Base-by-base conservation (phyloP, 2,329 filamentous ascomycete species). In the Apiospora marii region DNA sequence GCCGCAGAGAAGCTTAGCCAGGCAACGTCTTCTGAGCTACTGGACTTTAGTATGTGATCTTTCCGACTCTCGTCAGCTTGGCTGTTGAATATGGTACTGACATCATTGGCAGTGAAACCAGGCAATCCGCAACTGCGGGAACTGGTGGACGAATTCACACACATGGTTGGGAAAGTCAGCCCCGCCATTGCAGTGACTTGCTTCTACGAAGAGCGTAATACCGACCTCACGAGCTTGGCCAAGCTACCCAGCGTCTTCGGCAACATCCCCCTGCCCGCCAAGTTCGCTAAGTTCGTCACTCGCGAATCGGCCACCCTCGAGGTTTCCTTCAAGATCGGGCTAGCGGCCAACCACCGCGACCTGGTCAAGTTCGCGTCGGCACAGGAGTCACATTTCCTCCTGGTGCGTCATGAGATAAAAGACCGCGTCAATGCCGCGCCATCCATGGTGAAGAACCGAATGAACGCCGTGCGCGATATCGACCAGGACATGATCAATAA, bases 121-220 rank as follows among this genome's bases (percentile, higher is more conserved):
- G 82, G 80, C 0, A 81, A 84, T 1, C 82, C 84, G 71, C 77
- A 76, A 0, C 72, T 85, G 10, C 78, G 78, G 1, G 83, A 85
- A 68, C 74, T 85, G 0, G 80, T 77, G 58, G 77, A 83, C 19
- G 82, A 84, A 12, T 84, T 85, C n/a, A 77, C 84, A 73, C 79
- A 81, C 4, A 76, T 83, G 0, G 79, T 75, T 0, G 77, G 76
- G 44, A 84, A 83, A 61, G 70, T 81, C 24, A 81, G 68, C n/a
- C 82, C 80, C 0, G 82, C 78, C 22, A 82, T 85, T 2, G 78
- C 81, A 1, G 72, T 85, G 3, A 77, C 78, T 22, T 83, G 83
- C 43, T 85, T 85, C 61, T 85, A 79, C 19, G 84, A 85, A 71
- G 80, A 84, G 46, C 80, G 84, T 1, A 78, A 77, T 0, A 85